Evolutionary conservation across 2,329 filamentous ascomycete genomes (phyloP).

Genomic region (Hypoxylon sp.): DNA sequence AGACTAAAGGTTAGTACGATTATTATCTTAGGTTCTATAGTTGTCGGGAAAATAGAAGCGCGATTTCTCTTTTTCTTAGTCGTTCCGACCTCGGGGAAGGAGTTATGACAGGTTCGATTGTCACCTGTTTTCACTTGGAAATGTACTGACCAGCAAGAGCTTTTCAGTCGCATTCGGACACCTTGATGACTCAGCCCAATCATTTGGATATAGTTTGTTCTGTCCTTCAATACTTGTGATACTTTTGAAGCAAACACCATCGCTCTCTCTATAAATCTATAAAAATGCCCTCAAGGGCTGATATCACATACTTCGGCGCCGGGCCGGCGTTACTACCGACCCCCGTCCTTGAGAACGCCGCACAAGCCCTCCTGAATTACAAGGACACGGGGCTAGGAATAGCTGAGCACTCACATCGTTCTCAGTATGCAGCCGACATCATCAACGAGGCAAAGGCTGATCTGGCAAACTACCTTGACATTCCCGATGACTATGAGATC

Average conservation of each 20-base stretch:
- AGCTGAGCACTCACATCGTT: slow-evolving; percentile 92
- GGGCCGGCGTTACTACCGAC: slow-evolving; percentile 91
- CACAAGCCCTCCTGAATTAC: slow-evolving; percentile 85
- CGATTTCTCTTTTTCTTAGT: slow-evolving; percentile 29
- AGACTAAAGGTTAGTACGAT: slow-evolving; percentile 33
- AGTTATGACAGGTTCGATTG: slow-evolving; percentile 19
- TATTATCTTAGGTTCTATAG: neutral
- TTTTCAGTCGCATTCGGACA: slow-evolving; percentile 19
- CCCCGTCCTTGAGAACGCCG: slow-evolving; percentile 81
- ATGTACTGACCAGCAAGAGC: slow-evolving; percentile 1
- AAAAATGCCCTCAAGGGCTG: slow-evolving; percentile 42
- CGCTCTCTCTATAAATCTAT: slow-evolving; percentile 2
- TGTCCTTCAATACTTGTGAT: neutral
- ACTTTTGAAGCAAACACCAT: neutral
- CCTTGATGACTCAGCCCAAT: slow-evolving; percentile 37
- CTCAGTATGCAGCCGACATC: slow-evolving; percentile 81
- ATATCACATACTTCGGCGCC: slow-evolving; percentile 81
- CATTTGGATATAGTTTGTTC: slow-evolving; percentile 11
- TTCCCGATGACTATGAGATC: slow-evolving; percentile 89
- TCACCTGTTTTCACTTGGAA: slow-evolving; percentile 37
- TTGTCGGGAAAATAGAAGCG: slow-evolving; percentile 19
- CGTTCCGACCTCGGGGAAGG: slow-evolving; percentile 46
- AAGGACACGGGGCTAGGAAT: slow-evolving; percentile 85
- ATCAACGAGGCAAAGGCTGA: slow-evolving; percentile 83
- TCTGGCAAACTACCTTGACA: slow-evolving; percentile 80